Evolutionary conservation across 2,329 filamentous ascomycete genomes (phyloP), one percentile per base, ranked within the genome.

Genomic region (Periglandula ipomoeae): DNA sequence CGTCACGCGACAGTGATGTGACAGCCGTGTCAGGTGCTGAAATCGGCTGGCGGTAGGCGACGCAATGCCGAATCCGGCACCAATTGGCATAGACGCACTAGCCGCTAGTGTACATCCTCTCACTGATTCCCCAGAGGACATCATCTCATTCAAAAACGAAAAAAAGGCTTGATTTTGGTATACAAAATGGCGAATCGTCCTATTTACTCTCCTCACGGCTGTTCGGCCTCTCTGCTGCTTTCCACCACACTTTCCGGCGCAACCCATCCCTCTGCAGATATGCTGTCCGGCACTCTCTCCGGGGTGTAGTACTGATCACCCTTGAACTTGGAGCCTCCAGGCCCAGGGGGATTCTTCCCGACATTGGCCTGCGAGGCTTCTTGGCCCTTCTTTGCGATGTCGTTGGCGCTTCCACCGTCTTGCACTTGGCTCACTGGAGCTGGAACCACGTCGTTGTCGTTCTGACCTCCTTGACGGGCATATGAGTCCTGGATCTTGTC

Each of bases 231-330:
- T 9, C 53, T 53, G 43, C 63, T 62, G 17, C 63, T 55, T 56
- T 74, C 57, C 2, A 63, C 63, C 37, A 70, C 68, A 30, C 68
- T 73, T 41, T 58, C 59, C 0, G 70, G 70, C 9, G 71, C 57
- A 42, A 73, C 56, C 46, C 67, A 59, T 0, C 67, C 67, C 59
- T 71, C 66, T 1, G 68, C 69, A 2, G 70, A 65, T 44, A 65
- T 66, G 52, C 66, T 67, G 17, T 70, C 70, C 5, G 69, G 67
- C 23, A 72, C 68, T 19, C 57, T 61, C 61, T 73, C 68, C 1
- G 66, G 63, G 2, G 51, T 54, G 50, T 73, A 67, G 50, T 70
- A 70, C 9, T 73, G 60, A 2, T 60, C 58, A 6, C 68, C 71
- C 56, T 66, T 68, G 58, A 65, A 72, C 46, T 65, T 52, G 41